Evolutionary conservation across 1,284 basidiomycete species (phyloP), one percentile per base, ranked within the genome.

Genomic region (Kwoniella shivajii): DNA sequence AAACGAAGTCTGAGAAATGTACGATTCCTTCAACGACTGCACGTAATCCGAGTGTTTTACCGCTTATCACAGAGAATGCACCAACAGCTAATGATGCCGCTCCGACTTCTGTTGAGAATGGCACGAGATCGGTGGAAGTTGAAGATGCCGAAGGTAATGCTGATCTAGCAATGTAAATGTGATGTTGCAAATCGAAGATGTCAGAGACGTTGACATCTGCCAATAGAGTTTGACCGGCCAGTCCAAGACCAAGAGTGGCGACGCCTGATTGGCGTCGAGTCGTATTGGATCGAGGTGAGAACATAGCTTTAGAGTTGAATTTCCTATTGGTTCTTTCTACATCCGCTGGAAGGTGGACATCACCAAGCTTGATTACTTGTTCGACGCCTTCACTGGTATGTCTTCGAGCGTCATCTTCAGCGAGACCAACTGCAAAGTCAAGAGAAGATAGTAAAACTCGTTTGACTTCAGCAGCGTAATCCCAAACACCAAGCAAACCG

Each of bases 271-370:
- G 78, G 39, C 82, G 81, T 41, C 80, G 77, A 34, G 74, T 77
- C 69, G 80, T 80, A 10, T 37, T 42, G 51, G 81, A 80, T 68
- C 82, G 85, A 61, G 81, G 83, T 48, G 83, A 84, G 80, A 99
- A 99, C 96, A 99, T 99, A 18, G 90, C 93, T 71, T 94, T 88
- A 11, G 95, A 90, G 80, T 92, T 87, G 82, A 99, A 99, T 11
- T 94, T 86, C 9, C 92, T 83, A 54, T 85, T 84, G 39, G 85
- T 86, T 42, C 88, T 82, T 73, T 91, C 88, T n/a, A 90, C 89
- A 54, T 86, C 87, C 29, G 83, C 82, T 0, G 94, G 92, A 10
- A 98, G 84, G 76, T 91, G 86, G 57, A 82, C 81, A 61, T 94
- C 88, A 27, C 87, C 92, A 6, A 96, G 79, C 29, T 83, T 80